A percentile compares a stretch with the other conserved stretches of the same genome.
phyloP scores from a whole-genome alignment of 1,284 basidiomycete genomes.

The Caloboletus inedulis region DNA sequence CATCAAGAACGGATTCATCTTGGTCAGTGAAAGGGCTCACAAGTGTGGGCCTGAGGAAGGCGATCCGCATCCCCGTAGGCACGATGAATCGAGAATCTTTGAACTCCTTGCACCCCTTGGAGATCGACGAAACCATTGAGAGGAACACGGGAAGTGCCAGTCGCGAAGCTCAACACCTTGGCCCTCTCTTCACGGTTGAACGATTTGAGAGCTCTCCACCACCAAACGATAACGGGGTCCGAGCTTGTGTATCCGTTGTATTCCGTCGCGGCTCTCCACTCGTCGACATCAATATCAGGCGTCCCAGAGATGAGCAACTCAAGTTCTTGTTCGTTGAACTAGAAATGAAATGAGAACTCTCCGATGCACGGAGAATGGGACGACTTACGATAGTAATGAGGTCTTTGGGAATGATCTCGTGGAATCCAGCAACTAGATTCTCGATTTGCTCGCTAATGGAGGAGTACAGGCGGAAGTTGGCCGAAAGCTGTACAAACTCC shows the following conservation, averaged over 20 bases:
- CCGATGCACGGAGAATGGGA: not conserved
- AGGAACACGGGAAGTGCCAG: conserved; percentile 92
- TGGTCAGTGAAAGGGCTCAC: conserved; percentile 42
- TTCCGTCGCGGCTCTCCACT: conserved; percentile 94
- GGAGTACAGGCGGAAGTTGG: conserved; percentile 88
- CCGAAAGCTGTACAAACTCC: conserved; percentile 92
- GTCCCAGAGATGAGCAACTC: conserved; percentile 97
- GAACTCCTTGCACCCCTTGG: conserved; percentile 92
- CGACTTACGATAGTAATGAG: conserved; percentile 70
- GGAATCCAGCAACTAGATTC: conserved; percentile 87
- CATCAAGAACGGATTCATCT: conserved; percentile 12
- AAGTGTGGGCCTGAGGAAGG: conserved; percentile 89
- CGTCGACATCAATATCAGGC: conserved; percentile 98
- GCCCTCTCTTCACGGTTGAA: conserved; percentile 97
- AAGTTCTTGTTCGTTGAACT: conserved; percentile 98
- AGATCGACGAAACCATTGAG: conserved; percentile 90
- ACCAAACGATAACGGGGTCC: conserved; percentile 97
- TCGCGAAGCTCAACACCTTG: conserved; percentile 96
- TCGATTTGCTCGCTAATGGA: conserved; percentile 98
- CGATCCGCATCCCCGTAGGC: conserved; percentile 85
- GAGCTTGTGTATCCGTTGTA: conserved; percentile 83
- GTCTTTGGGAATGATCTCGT: conserved; percentile 92
- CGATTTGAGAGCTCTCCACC: conserved; percentile 97
- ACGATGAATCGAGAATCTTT: conserved; percentile 95
- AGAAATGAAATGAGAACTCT: conserved; percentile 25